A percentile compares a stretch with the other conserved stretches of the same genome.
phyloP scores from a whole-genome alignment of 257 asterid genomes.

The Solanum verrucosum region DNA sequence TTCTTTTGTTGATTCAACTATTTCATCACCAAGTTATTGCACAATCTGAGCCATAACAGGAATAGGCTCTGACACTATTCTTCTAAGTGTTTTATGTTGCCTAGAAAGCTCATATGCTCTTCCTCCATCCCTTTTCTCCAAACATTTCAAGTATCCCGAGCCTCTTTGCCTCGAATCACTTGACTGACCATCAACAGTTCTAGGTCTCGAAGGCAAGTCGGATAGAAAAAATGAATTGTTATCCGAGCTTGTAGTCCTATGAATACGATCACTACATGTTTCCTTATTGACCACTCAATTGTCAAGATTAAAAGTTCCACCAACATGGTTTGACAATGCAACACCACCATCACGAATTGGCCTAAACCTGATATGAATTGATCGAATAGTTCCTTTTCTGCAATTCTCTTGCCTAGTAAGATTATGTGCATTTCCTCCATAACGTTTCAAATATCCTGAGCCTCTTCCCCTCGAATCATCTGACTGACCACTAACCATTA shows the following conservation, averaged over 20 bases:
- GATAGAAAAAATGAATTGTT: conserved; percentile 64
- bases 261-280: conserved; percentile 38
- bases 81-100: conserved; percentile 64
- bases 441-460: conserved; percentile 13
- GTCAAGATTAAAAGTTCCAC: conserved; percentile 39
- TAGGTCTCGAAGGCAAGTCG: conserved; percentile 21
- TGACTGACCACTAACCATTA: conserved; percentile 3
- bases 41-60: conserved; percentile 60
- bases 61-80: conserved; percentile 60
- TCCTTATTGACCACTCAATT: conserved; percentile 41
- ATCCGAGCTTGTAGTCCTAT: conserved; percentile 12
- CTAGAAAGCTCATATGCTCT: conserved; percentile 34
- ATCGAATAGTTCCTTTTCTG: conserved; percentile 92
- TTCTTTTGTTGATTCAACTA: conserved; percentile 52
- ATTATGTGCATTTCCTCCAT: conserved; percentile 30
- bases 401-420: conserved; percentile 57
- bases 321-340: conserved; percentile 48
- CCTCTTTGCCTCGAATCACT: conserved; percentile 29
- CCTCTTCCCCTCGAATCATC: conserved; percentile 32
- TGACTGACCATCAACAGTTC: neutral
- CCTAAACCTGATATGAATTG: conserved; percentile 81
- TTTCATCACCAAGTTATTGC: conserved; percentile 75
- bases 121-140: conserved; percentile 40
- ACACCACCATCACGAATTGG: conserved; percentile 82
- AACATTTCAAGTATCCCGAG: conserved; percentile 10